Percentiles rank a stretch among this genome's conserved stretches.
Conservation (phyloP, 2,329 filamentous ascomycete genomes). For the Furcasterigmium sp. region DNA sequence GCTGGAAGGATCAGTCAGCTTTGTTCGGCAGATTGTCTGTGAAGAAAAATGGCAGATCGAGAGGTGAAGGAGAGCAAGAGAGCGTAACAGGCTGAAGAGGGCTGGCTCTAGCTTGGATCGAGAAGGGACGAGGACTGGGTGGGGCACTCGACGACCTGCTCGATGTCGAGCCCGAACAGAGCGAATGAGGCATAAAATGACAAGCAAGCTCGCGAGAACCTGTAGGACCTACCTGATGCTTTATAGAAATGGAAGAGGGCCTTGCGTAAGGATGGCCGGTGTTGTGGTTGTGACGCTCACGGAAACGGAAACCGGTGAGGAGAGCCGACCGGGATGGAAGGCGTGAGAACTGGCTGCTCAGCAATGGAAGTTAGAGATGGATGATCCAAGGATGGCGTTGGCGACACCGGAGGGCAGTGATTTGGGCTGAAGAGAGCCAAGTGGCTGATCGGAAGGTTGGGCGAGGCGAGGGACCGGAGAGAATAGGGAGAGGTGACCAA, state of each 20-base stretch:
- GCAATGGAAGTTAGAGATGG: background rate
- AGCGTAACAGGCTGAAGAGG: background rate
- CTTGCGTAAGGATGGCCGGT: background rate
- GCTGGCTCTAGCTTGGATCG: no score
- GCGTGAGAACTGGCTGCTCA: background rate
- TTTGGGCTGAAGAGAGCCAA: background rate
- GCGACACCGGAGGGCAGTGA: background rate
- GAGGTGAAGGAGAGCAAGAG: no score
- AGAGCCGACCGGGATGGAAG: background rate
- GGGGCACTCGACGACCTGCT: no score
- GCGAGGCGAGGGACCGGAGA: background rate
- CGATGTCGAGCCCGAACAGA: no score
- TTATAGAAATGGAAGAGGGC: background rate
- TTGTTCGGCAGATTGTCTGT: no score
- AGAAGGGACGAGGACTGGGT: no score
- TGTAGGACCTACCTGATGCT: background rate
- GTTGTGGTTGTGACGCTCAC: background rate
- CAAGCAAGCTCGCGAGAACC: background rate
- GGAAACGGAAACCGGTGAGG: background rate
- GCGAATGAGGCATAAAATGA: background rate
- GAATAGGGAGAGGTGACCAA: background rate
- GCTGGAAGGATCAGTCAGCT: background rate
- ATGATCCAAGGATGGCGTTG: background rate
- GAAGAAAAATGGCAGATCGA: no score
- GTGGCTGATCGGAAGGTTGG: no score